Conservation (phyloP, 768 basidiomycete genomes). For the Pleurotus giganteus region DNA sequence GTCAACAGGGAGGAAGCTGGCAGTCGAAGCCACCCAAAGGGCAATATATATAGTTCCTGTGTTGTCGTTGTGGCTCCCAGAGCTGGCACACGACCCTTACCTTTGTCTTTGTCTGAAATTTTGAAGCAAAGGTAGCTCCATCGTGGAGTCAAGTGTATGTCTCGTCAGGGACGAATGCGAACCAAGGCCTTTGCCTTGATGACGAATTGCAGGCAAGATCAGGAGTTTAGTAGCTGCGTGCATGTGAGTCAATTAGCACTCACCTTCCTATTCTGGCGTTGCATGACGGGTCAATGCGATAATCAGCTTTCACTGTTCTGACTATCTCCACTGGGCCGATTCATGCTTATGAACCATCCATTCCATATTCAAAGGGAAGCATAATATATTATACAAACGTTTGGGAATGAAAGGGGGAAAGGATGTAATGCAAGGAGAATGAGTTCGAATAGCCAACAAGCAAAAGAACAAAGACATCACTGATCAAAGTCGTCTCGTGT, state of each 20-base stretch:
- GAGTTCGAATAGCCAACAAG: background rate
- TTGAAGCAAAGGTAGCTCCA: no score
- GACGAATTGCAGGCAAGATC: no score
- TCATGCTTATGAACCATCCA: background rate
- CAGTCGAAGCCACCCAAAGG: background rate
- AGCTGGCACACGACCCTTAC: no score
- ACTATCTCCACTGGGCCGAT: no score
- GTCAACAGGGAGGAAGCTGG: background rate
- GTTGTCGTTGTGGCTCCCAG: background rate
- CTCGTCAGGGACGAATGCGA: background rate
- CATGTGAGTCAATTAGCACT: background rate
- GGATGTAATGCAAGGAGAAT: constrained; percentile 2
- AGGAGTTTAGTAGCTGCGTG: no score
- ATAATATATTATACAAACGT: constrained; percentile 9
- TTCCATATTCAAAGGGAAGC: constrained; percentile 9
- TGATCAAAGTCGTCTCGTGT: constrained; percentile 8
- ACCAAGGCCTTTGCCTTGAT: background rate
- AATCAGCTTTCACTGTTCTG: background rate
- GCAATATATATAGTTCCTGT: background rate
- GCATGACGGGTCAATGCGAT: background rate
- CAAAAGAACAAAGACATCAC: constrained; percentile 10
- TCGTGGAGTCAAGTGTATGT: no score
- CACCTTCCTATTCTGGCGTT: background rate
- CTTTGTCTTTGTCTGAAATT: no score
- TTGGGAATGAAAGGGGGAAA: constrained; percentile 11